These are phyloP conservation scores for Exutisphaerella laricina DNA, from an alignment of 2,329 filamentous ascomycete species.

Conservation along the genomic window DNA sequence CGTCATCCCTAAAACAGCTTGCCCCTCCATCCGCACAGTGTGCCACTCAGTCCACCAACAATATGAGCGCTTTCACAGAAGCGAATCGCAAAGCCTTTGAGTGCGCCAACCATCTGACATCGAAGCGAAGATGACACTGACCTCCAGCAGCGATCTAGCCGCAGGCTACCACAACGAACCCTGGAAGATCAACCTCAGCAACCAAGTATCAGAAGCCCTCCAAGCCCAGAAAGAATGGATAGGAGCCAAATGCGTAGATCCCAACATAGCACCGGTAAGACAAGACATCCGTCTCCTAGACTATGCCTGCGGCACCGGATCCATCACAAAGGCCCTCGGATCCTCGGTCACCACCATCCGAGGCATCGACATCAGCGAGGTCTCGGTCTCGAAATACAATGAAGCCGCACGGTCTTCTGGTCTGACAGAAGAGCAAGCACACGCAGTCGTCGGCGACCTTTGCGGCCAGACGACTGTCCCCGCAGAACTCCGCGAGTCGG, in stretches of 20 bases:
- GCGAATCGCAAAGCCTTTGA: slow-evolving; percentile 33
- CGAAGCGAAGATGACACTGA: slow-evolving; percentile 1
- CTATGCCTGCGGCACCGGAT: slow-evolving; percentile 34
- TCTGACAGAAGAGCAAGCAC: slow-evolving; percentile 22
- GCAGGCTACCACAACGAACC: slow-evolving; percentile 30
- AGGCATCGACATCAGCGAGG: slow-evolving; percentile 31
- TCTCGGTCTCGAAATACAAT: slow-evolving; percentile 32
- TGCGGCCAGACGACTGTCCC: slow-evolving; percentile 28
- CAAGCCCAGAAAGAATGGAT: slow-evolving; percentile 28
- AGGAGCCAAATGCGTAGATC: slow-evolving; percentile 23
- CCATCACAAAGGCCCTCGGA: slow-evolving; percentile 30
- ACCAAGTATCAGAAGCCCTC: slow-evolving; percentile 28
- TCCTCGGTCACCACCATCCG: slow-evolving; percentile 28
- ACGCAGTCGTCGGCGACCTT: slow-evolving; percentile 34
- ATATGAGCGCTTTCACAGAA: slow-evolving; percentile 32
- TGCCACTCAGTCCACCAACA: too few relatives aligned
- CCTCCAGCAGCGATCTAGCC: slow-evolving; percentile 26
- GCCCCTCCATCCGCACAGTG: neutral
- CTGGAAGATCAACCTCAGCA: slow-evolving; percentile 29
- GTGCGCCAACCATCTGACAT: slow-evolving; percentile 13
- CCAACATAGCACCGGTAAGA: slow-evolving; percentile 4
- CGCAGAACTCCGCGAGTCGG: slow-evolving; percentile 20
- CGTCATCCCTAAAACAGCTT: too few relatives aligned
- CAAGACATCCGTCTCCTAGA: slow-evolving; percentile 28
- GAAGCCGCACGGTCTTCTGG: slow-evolving; percentile 22